Base-by-base conservation (phyloP, 768 basidiomycete species). In the Mycena amicta region DNA sequence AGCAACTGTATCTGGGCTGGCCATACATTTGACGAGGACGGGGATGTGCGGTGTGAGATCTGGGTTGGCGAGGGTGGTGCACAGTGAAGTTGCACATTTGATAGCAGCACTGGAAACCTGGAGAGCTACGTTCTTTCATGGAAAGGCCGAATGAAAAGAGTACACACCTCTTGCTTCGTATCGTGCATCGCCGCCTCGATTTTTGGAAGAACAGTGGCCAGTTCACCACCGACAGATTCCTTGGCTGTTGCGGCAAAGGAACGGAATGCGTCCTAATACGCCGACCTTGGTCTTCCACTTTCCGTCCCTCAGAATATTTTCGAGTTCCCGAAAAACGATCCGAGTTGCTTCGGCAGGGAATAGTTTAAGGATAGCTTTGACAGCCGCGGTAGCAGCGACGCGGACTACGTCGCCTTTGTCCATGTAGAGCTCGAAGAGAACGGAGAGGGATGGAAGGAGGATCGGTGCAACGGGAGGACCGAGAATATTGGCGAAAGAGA, bases 241-340 rank as follows among this genome's bases (percentile, higher is more conserved):
- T 81, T 82, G 52, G 90, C 89, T 16, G 83, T 77, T 41, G 77
- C 77, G 28, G 89, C 89, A 62, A 94, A 88, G 43, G 71, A 75
- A 70, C 87, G 92, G 70, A 98, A 83, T 2, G 93, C 86, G 65
- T 97, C n/a, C 94, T 29, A 98, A 76, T 5, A 88, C 92, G 16
- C 91, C 94, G n/a, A 97, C 89, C 79, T 98, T 98, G 57, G 89
- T 86, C 63, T 88, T 84, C 96, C 96, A 98, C 75, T 97, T 96
- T 46, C 92, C 93, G 50, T 81, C 82, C 55, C 93, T 89, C 23
- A 98, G 71, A 60, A 95, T 84, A 27, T 79, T 79, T 67, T 89
- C 89, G 26, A 98, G 80, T 25, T 78, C 74, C 40, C 84, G 79
- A 64, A 91, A 92, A 5, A 89, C 84, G 53, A 83, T 66, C 27